These are phyloP conservation scores for Hirsutella minnesotensis DNA, from an alignment of 2,329 filamentous ascomycete genomes.

Conservation along the genomic window DNA sequence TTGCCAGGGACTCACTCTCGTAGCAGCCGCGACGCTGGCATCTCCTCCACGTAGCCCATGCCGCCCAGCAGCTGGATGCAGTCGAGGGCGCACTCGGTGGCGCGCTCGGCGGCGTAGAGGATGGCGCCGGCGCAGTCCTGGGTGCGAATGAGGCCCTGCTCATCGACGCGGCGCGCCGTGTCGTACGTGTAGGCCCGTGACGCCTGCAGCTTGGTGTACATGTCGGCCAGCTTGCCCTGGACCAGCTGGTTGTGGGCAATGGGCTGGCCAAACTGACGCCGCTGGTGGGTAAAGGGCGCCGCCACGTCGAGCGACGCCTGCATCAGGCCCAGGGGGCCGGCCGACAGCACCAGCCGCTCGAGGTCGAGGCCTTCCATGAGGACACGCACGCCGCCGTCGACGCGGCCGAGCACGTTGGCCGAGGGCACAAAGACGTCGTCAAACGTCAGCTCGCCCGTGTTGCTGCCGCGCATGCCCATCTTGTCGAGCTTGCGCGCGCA, in stretches of 20 bases:
- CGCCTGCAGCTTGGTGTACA: slow-evolving; percentile 90
- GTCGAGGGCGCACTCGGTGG: slow-evolving; percentile 77
- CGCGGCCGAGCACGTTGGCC: slow-evolving; percentile 65
- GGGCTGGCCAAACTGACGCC: slow-evolving; percentile 77
- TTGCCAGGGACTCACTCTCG: slow-evolving; percentile 57
- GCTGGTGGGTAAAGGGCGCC: slow-evolving; percentile 78
- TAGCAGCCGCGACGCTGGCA: slow-evolving; percentile 76
- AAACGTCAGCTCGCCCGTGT: slow-evolving; percentile 89
- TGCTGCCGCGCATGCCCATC: slow-evolving; percentile 93
- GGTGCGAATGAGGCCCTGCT: slow-evolving; percentile 59
- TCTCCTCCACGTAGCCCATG: slow-evolving; percentile 94
- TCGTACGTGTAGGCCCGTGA: slow-evolving; percentile 78
- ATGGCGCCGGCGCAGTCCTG: slow-evolving; percentile 94
- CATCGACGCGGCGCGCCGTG: slow-evolving; percentile 71
- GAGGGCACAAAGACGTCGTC: slow-evolving; percentile 81
- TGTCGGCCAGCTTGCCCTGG: slow-evolving; percentile 87
- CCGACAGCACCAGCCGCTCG: slow-evolving; percentile 81
- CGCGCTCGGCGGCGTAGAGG: slow-evolving; percentile 81
- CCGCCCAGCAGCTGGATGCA: slow-evolving; percentile 88
- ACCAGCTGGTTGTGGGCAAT: slow-evolving; percentile 89
- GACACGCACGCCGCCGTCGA: slow-evolving; percentile 78
- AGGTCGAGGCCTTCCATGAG: slow-evolving; percentile 95
- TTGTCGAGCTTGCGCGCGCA: slow-evolving; percentile 91
- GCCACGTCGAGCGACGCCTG: slow-evolving; percentile 77
- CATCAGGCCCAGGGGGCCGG: slow-evolving; percentile 90